These are phyloP conservation scores for Brassica nigra DNA, from an alignment of 345 rosid genomes.

Conservation along the genomic window DNA sequence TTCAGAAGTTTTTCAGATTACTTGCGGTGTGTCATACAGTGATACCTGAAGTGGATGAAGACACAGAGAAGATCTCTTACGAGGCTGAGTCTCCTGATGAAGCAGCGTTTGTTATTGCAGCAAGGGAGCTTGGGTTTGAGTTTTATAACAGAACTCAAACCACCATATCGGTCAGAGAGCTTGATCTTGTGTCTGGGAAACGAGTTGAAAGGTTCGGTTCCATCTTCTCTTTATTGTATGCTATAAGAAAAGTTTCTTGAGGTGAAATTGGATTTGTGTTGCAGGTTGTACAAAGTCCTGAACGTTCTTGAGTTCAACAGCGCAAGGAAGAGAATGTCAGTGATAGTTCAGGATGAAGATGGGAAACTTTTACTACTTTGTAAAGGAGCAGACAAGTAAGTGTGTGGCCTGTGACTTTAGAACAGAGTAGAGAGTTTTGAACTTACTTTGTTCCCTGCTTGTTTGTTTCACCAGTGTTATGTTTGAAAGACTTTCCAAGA, in stretches of 20 bases:
- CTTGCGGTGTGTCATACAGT: conserved; percentile 91
- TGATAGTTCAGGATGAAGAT: conserved; percentile 68
- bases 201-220: conserved; percentile 62
- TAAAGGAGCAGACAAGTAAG: conserved; percentile 96
- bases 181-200: conserved; percentile 55
- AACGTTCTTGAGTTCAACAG: conserved; percentile 87
- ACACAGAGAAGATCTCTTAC: conserved; percentile 62
- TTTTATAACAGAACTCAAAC: conserved; percentile 79
- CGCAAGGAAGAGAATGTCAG: conserved; percentile 93
- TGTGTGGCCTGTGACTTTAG: conserved; percentile 6
- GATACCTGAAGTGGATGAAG: conserved; percentile 86
- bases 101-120: conserved; percentile 96
- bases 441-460: neutral
- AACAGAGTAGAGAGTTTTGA: neutral
- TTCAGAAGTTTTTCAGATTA: conserved; percentile 68
- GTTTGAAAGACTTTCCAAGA: conserved; percentile 77
- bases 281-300: conserved; percentile 69
- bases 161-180: conserved; percentile 57
- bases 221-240: conserved; percentile 15
- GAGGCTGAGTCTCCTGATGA: conserved; percentile 98
- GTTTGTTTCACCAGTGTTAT: conserved; percentile 59
- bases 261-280: conserved; percentile 13
- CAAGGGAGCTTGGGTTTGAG: conserved; percentile 87
- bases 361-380: conserved; percentile 69
- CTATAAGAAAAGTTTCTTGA: neutral